A percentile compares a stretch with the other conserved stretches of the same genome.
These are phyloP conservation scores for Naematelia aurantialba DNA, from an alignment of 768 basidiomycete species.

Conservation along the genomic window DNA sequence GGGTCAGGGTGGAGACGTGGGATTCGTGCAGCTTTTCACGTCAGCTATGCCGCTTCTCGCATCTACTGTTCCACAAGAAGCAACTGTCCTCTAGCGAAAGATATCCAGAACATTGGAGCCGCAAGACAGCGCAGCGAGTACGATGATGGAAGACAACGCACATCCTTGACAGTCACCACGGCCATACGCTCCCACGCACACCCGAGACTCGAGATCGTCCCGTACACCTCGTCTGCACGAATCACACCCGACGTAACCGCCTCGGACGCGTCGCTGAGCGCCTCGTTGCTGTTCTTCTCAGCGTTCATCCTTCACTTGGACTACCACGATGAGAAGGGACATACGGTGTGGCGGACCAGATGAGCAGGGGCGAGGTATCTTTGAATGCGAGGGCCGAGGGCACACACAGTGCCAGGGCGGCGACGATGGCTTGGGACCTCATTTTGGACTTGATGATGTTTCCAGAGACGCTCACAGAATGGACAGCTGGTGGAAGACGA, in stretches of 20 bases:
- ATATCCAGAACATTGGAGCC: neutral
- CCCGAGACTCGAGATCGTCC: constrained; percentile 28
- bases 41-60: too few species aligned
- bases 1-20: constrained; percentile 21
- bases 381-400: constrained; percentile 27
- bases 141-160: constrained; percentile 13
- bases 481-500: neutral
- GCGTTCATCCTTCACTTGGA: neutral
- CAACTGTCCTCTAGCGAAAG: too few species aligned
- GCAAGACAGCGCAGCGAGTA: neutral
- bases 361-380: constrained; percentile 39
- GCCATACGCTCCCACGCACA: constrained; percentile 40
- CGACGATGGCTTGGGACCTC: constrained; percentile 12
- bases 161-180: constrained; percentile 35
- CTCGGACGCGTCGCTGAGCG: constrained; percentile 21
- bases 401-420: constrained; percentile 13
- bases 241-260: constrained; percentile 31
- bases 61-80: too few species aligned
- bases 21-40: constrained; percentile 39
- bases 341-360: constrained; percentile 39
- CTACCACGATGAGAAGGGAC: constrained; percentile 7
- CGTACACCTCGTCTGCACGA: constrained; percentile 35
- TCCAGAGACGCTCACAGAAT: too few species aligned
- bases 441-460: too few species aligned
- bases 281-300: constrained; percentile 22